Evolutionary conservation across 2,329 filamentous ascomycete species (phyloP), one percentile per base, ranked within the genome.

Genomic region (Pseudocercospora cruenta): DNA sequence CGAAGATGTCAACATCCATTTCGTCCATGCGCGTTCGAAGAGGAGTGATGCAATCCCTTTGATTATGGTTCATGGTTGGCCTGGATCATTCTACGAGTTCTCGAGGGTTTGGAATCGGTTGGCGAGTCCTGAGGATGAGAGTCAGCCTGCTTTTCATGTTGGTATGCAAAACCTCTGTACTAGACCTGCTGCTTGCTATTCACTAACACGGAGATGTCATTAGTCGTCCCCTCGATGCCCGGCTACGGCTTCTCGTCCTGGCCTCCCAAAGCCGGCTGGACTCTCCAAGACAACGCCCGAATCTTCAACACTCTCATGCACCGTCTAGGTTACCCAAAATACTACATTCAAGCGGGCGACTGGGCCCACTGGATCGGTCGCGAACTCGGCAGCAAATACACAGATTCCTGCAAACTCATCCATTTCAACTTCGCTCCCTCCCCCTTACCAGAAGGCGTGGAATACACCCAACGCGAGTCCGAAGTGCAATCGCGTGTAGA

Each of bases 141-240:
- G 63, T 70, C 22, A 43, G 16, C 69, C 71, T 1, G 79, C 83
- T 0, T 89, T 89, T 69, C 82, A 89, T 63, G 78, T 88, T 12
- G 31, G 31, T 33, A 12, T 1, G 31, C 4, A 33, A 4, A 1
- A 33, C 10, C 8, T 2, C 10, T 2, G 1, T 31, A 31, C 28
- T 8, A 31, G 8, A 31, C 9, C 28, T 31, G 26, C 26, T 26
- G 26, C 6, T 26, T 26, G 3, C 3, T 26, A 6, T 26, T 26
- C 26, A 26, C 26, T 26, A 26, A 26, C 26, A 26, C 6, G 26
- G 26, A 26, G 26, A 26, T 26, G 6, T 26, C 6, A 6, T 26
- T 6, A 10, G 83, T 89, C 0, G 85, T 85, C 0, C 87, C 87
- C 0, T 87, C 84, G 3, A 77, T 89, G 3, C 86, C 86, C 1